Evolutionary conservation across 192 early-diverging fungal species (phyloP), one percentile per base, ranked within the genome.

Genomic region (Haplosporangium gracile): DNA sequence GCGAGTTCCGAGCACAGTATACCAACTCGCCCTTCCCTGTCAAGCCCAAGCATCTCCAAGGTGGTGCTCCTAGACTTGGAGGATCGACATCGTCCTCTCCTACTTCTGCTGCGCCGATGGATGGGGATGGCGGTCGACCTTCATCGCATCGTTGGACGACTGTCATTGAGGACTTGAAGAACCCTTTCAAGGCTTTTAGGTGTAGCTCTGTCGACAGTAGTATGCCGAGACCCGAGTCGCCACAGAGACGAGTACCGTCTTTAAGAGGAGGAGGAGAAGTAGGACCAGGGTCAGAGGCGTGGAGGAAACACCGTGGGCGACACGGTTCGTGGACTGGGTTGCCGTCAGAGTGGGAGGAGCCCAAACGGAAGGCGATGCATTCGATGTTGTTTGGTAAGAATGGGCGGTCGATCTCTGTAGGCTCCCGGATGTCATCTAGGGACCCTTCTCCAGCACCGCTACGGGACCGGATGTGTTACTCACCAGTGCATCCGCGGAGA

Each of bases 321-420:
- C 79, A 81, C 34, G 75, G 72, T 2, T 86, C 84, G 6, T 80
- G 80, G 24, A 68, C 84, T 42, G 79, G 78, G 8, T 29, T 76
- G 20, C 84, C 84, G 22, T 86, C 84, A 24, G 84, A 86, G 43
- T 86, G 84, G 84, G 84, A 81, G 2, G 84, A 77, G 1, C 78
- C 84, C 39, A 75, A 51, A 26, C 70, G 84, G n/a, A 74, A 80
- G 38, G 40, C 55, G 72, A 60, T 75, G 24, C 84, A 86, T 42
- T 86, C 84, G 18, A 86, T 80, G 75, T 65, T 75, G 34, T 86
- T 86, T 81, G 79, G 79, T 24, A 71, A 86, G 18, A 49, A 38
- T 36, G 84, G 75, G 15, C 71, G 74, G 32, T 76, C 82, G 0
- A 63, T 36, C 36, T 75, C 82, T 42, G 76, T 38, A 11, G 60